Evolutionary conservation across 2,329 filamentous ascomycete genomes (phyloP).

Genomic region (Pestalotiopsis sp.): DNA sequence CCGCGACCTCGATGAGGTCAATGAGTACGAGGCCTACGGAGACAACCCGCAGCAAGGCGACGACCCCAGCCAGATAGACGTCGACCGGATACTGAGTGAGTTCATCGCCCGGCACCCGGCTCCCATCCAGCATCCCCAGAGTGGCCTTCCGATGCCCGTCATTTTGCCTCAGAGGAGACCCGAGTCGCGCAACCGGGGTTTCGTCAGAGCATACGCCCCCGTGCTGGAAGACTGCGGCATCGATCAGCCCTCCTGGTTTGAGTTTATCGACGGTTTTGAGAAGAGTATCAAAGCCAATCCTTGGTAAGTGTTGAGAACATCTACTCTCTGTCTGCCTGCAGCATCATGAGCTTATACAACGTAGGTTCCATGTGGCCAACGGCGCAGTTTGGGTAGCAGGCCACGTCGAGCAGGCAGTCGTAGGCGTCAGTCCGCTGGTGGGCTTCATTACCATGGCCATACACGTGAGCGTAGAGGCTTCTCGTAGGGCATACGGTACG

Average conservation of each 20-base stretch:
- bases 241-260: slow-evolving; percentile 42
- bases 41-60: neutral
- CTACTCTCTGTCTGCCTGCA: neutral
- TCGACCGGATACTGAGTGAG: slow-evolving; percentile 1
- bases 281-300: slow-evolving; percentile 33
- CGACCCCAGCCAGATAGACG: neutral
- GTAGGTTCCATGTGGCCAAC: slow-evolving; percentile 32
- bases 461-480: slow-evolving; percentile 42
- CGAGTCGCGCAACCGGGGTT: slow-evolving; percentile 39
- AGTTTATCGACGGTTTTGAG: slow-evolving; percentile 44
- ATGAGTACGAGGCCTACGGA: neutral
- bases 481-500: slow-evolving; percentile 39
- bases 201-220: slow-evolving; percentile 46
- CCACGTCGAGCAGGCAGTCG: slow-evolving; percentile 38
- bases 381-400: slow-evolving; percentile 31
- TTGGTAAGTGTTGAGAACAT: neutral
- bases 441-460: slow-evolving; percentile 43
- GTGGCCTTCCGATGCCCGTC: slow-evolving; percentile 31
- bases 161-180: slow-evolving; percentile 47
- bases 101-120: slow-evolving; percentile 3
- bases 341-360: neutral
- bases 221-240: slow-evolving; percentile 40
- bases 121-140: neutral
- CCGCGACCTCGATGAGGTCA: neutral
- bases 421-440: slow-evolving; percentile 36